Base-by-base conservation (phyloP, 345 rosid genomes). In the Arabidopsis arenosa region DNA sequence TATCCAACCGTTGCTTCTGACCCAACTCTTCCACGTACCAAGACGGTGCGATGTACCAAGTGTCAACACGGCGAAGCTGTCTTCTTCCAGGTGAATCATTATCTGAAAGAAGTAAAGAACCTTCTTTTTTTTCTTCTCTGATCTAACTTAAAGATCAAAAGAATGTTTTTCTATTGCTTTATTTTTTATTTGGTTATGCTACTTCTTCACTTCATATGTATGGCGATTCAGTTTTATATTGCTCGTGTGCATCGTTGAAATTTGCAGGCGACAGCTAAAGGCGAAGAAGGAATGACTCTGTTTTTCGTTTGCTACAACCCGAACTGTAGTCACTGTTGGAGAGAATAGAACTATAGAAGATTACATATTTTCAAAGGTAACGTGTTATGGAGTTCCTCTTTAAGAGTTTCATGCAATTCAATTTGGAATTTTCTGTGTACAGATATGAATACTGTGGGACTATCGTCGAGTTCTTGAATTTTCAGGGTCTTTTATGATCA, bases 211-310 rank as follows among this genome's bases (percentile, higher is more conserved):
- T 7, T 47, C 36, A n/a, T 12, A 32, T 68, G 57, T 52, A 21
- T 21, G 21, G 33, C 33, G 5, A 7, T 57, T 33, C 11, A 13
- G n/a, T 43, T 63, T 69, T 0, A 7, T 35, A 26, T 47, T 36
- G 32, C 76, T 26, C 0, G 1, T 15, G 32, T 15, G 54, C 68
- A 49, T 65, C 6, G 28, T 43, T 69, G 62, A 59, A 60, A 21
- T 66, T 5, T 83, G 69, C 84, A 89, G 95, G 90, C 92, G 8
- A 83, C 98, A 70, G 84, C 98, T 47, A 86, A 96, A 80, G 97
- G 97, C 4, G 97, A 92, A 85, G 99, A 92, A 75, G 96, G 96
- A 60, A 92, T 92, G 99, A 89, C 96, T 1, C 83, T 95, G 80
- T 92, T 89, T 71, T 90, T 89, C 36, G 99, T 95, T 36, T 92